Evolutionary conservation across 805 yeast species (phyloP).

Genomic region (Zygoascus biomembranicola): DNA sequence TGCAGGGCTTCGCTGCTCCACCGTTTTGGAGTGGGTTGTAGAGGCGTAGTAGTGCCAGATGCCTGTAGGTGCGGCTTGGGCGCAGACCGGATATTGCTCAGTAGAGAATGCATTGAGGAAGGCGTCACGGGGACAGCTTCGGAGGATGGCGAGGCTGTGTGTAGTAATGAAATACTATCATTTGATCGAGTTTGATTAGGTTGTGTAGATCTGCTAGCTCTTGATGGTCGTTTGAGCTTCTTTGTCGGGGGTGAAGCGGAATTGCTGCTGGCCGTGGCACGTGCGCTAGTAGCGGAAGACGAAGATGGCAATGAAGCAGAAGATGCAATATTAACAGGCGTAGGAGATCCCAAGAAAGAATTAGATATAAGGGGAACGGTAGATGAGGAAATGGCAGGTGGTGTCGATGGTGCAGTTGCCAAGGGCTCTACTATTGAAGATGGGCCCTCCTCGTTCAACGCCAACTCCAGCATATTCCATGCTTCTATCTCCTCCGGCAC

Average conservation of each 20-base stretch:
- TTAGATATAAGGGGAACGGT: not conserved
- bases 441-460: slow-evolving; percentile 5
- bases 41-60: not conserved
- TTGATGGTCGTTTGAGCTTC: slow-evolving; percentile 22
- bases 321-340: not conserved
- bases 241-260: slow-evolving; percentile 2
- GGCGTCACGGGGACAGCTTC: not conserved
- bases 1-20: not conserved
- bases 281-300: not conserved
- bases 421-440: not conserved
- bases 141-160: not conserved
- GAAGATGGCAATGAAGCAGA: not conserved
- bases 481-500: slow-evolving; percentile 22
- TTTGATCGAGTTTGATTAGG: not conserved
- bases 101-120: slow-evolving; percentile 15
- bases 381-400: not conserved
- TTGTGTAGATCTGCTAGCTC: slow-evolving; percentile 6
- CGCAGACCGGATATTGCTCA: slow-evolving; percentile 19
- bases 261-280: not conserved
- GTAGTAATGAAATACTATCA: not conserved
- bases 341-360: not conserved
- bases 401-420: not conserved
- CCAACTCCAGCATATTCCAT: slow-evolving; percentile 26
- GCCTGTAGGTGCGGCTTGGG: not conserved
- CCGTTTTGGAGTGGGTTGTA: not conserved